A percentile compares a stretch with the other conserved stretches of the same genome.
Conservation (phyloP, 2,329 filamentous ascomycete genomes). For the Diaporthe longicolla region DNA sequence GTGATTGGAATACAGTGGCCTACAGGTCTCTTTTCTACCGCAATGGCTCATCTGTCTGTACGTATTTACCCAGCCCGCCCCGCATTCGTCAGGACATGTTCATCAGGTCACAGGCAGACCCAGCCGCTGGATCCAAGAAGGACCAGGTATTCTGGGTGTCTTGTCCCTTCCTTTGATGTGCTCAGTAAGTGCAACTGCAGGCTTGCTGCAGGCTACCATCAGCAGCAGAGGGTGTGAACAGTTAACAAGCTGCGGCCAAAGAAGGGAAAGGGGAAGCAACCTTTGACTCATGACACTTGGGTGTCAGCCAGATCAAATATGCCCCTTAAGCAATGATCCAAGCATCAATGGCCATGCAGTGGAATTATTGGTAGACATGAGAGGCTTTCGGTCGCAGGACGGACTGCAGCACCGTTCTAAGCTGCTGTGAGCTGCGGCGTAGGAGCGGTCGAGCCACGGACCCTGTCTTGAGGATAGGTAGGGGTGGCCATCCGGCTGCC, state of each 20-base stretch:
- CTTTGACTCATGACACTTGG: too few species aligned
- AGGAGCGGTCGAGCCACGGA: not conserved
- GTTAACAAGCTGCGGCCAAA: not conserved
- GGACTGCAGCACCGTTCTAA: not conserved
- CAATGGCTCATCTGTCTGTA: not conserved
- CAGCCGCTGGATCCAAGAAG: not conserved
- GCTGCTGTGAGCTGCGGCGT: not conserved
- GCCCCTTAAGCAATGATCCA: too few species aligned
- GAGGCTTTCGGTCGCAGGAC: not conserved
- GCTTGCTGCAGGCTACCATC: not conserved
- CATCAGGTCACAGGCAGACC: not conserved
- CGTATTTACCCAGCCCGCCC: too few species aligned
- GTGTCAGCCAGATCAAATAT: too few species aligned
- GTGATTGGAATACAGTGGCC: not conserved
- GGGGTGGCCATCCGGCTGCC: not conserved
- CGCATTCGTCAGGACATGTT: not conserved
- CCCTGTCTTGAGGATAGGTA: not conserved
- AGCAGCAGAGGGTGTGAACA: not conserved
- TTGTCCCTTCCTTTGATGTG: not conserved
- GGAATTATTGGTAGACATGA: not conserved
- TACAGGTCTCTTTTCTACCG: not conserved
- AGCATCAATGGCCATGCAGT: not conserved
- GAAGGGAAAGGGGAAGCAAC: not conserved
- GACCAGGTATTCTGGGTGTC: not conserved
- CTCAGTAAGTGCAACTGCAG: not conserved